Evolutionary conservation across 2,329 filamentous ascomycete species (phyloP).

Genomic region (Metarhizium brunneum): DNA sequence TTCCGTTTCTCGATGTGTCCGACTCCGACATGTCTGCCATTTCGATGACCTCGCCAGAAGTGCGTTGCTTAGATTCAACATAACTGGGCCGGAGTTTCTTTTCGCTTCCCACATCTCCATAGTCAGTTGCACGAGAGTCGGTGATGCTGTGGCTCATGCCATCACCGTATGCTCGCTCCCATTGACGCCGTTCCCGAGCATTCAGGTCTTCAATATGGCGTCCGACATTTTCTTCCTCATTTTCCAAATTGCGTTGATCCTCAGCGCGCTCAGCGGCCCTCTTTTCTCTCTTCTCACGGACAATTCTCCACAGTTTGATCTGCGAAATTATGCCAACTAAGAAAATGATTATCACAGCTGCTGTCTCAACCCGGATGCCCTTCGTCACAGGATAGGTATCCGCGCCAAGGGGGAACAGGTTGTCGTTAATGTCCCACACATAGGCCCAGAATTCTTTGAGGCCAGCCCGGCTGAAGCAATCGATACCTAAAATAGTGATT

Average conservation of each 20-base stretch:
- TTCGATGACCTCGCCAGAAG: constrained; percentile 42
- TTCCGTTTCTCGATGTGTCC: constrained; percentile 17
- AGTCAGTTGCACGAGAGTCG: constrained; percentile 39
- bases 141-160: constrained; percentile 29
- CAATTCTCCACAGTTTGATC: constrained; percentile 74
- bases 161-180: constrained; percentile 72
- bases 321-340: constrained; percentile 75
- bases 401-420: constrained; percentile 69
- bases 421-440: constrained; percentile 72
- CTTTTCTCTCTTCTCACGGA: constrained; percentile 52
- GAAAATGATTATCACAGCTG: constrained; percentile 64
- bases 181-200: constrained; percentile 52
- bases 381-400: constrained; percentile 77
- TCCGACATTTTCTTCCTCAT: constrained; percentile 62
- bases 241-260: constrained; percentile 44
- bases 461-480: constrained; percentile 83
- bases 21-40: constrained; percentile 38
- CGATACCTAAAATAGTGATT: constrained; percentile 70
- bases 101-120: constrained; percentile 39
- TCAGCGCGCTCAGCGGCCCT: constrained; percentile 40
- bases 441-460: constrained; percentile 96
- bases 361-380: constrained; percentile 78
- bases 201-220: constrained; percentile 55
- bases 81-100: constrained; percentile 28
- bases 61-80: constrained; percentile 24